Conservation (phyloP, 768 basidiomycete genomes). For the Lactifluus rugatus region DNA sequence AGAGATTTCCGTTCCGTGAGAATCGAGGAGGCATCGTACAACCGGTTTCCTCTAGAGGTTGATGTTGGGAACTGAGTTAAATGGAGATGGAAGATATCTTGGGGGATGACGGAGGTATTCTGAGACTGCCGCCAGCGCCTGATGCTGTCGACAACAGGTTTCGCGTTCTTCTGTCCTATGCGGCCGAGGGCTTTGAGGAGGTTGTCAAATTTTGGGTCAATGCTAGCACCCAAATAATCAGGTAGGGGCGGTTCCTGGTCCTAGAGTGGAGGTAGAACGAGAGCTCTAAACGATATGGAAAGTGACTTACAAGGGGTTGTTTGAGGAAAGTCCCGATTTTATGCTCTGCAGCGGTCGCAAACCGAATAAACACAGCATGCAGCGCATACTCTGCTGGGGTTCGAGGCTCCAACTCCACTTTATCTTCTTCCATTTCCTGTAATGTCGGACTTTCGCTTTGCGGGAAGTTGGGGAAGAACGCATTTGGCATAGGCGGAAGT, state of each 20-base stretch:
- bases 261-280: slow-evolving; percentile 28
- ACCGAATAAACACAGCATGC: slow-evolving; percentile 81
- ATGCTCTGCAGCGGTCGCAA: slow-evolving; percentile 67
- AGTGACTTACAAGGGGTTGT: slow-evolving; percentile 48
- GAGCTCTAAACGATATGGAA: not conserved
- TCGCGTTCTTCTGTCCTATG: slow-evolving; percentile 76
- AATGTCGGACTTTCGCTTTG: slow-evolving; percentile 42
- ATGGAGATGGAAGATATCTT: slow-evolving; percentile 45
- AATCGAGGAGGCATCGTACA: slow-evolving; percentile 40
- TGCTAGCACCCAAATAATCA: slow-evolving; percentile 56
- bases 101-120: slow-evolving; percentile 41
- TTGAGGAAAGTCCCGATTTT: slow-evolving; percentile 72
- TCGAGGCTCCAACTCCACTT: slow-evolving; percentile 58
- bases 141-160: slow-evolving; percentile 77
- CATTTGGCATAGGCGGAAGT: slow-evolving; percentile 66
- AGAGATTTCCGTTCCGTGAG: slow-evolving; percentile 67
- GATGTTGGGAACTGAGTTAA: slow-evolving; percentile 30
- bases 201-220: slow-evolving; percentile 78
- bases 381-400: slow-evolving; percentile 85
- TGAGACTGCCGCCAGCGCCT: slow-evolving; percentile 81
- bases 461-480: slow-evolving; percentile 34
- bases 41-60: slow-evolving; percentile 26
- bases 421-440: slow-evolving; percentile 45
- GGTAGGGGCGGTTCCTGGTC: slow-evolving; percentile 61
- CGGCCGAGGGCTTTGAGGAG: slow-evolving; percentile 75